Conservation (phyloP, 495 filamentous ascomycete species). For the Cladorrhinum samala region DNA sequence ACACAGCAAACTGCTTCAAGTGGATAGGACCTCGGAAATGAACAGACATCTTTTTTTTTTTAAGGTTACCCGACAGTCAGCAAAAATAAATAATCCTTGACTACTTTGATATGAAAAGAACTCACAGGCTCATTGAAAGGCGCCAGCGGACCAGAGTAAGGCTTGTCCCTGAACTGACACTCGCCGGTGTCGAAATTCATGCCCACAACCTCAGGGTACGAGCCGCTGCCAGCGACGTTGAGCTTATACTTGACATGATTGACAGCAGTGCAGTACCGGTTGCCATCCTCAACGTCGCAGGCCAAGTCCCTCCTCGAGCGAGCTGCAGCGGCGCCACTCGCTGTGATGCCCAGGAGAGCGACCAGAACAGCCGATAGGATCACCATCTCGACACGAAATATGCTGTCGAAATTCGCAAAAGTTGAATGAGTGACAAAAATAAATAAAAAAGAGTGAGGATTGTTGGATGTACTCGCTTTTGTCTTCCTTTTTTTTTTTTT, state of each 20-base stretch:
- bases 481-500: too few species aligned
- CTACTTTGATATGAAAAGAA: too few species aligned
- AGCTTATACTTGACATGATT: slow-evolving; percentile 50
- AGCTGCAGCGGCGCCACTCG: not conserved
- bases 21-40: slow-evolving; percentile 63
- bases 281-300: slow-evolving; percentile 23
- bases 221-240: slow-evolving; percentile 49
- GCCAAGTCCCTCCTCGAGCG: not conserved
- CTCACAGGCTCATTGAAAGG: slow-evolving; percentile 64
- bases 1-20: slow-evolving; percentile 59
- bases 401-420: too few species aligned
- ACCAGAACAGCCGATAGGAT: not conserved
- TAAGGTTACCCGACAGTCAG: too few species aligned
- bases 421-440: too few species aligned
- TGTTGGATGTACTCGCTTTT: too few species aligned
- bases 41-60: slow-evolving; percentile 50
- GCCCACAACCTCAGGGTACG: slow-evolving; percentile 51
- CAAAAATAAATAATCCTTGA: too few species aligned
- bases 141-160: slow-evolving; percentile 51
- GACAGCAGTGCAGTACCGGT: slow-evolving; percentile 53
- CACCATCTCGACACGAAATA: too few species aligned
- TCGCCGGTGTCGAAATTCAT: slow-evolving; percentile 52
- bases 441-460: too few species aligned
- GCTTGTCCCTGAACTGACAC: slow-evolving; percentile 43
- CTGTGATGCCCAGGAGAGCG: too few species aligned